Evolutionary conservation across 108 stramenopile genomes (phyloP).

Genomic region (Tribonema minus): DNA sequence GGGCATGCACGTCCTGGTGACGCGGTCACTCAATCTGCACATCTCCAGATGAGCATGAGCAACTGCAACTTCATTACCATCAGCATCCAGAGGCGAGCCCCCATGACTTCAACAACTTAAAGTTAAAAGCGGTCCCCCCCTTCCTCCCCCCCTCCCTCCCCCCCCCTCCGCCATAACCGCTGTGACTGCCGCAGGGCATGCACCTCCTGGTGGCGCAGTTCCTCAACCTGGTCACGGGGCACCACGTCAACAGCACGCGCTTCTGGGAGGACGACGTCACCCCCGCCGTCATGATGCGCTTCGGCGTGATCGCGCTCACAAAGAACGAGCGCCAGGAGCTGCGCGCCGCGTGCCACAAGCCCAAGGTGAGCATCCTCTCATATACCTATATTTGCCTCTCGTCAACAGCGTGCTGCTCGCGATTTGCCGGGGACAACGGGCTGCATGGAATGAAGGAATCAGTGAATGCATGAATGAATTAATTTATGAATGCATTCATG

Average conservation of each 20-base stretch:
- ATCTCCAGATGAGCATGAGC: constrained; percentile 26
- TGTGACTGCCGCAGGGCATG: constrained; percentile 49
- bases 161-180: too few species aligned
- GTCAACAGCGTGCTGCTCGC: too few species aligned
- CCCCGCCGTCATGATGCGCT: constrained; percentile 1
- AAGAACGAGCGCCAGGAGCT: constrained; percentile 9
- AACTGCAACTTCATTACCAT: constrained; percentile 6
- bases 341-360: constrained; percentile 1
- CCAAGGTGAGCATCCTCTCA: background rate
- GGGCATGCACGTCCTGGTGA: constrained; percentile 40
- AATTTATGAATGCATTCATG: too few species aligned
- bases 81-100: too few species aligned
- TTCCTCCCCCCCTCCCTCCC: too few species aligned
- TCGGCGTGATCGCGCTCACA: constrained; percentile 20
- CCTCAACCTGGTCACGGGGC: constrained; percentile 45
- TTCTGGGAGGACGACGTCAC: constrained; percentile 43
- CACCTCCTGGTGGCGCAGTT: constrained; percentile 39
- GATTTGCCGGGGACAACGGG: too few species aligned
- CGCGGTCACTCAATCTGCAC: constrained; percentile 43
- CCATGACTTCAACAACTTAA: too few species aligned
- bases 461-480: too few species aligned
- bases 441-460: too few species aligned
- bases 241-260: constrained; percentile 4
- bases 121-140: too few species aligned
- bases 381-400: too few species aligned